A percentile compares a stretch with the other conserved stretches of the same genome.
phyloP scores from a whole-genome alignment of 129 eudicot species.

The Saussurea involucrata region DNA sequence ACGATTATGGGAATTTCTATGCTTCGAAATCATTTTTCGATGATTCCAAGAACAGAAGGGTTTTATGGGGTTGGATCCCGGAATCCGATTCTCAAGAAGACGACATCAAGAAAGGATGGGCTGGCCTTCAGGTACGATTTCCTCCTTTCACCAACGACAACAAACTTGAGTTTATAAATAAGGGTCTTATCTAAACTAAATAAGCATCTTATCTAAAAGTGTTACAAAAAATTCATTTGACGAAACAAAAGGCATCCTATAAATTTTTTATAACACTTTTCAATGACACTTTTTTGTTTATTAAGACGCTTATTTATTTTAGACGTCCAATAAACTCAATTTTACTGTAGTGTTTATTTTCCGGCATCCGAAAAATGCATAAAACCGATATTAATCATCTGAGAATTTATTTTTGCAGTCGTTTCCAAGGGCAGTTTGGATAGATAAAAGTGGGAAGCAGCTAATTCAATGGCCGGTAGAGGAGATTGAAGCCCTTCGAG shows the following conservation, averaged over 20 bases:
- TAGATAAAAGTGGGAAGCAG: constrained; percentile 34
- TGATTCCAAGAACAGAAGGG: constrained; percentile 34
- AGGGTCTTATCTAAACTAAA: too few relatives aligned
- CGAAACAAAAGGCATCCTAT: too few relatives aligned
- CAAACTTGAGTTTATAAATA: too few relatives aligned
- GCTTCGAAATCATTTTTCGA: constrained; percentile 49
- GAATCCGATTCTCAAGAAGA: constrained; percentile 33
- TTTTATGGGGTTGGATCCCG: constrained; percentile 42
- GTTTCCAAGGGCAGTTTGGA: constrained; percentile 37
- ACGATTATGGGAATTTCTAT: constrained; percentile 45
- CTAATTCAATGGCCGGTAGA: constrained; percentile 48
- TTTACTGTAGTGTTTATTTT: neutral
- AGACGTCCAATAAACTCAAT: too few relatives aligned
- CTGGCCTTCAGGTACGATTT: constrained; percentile 42
- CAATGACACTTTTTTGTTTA: too few relatives aligned
- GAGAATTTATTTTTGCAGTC: constrained; percentile 13
- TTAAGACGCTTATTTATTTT: too few relatives aligned
- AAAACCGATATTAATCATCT: neutral
- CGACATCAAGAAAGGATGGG: constrained; percentile 43
- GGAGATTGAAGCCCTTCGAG: constrained; percentile 35
- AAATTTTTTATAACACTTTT: too few relatives aligned
- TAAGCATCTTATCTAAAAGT: too few relatives aligned
- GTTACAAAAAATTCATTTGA: too few relatives aligned
- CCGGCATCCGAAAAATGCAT: neutral
- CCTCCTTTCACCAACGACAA: too few relatives aligned